A percentile compares a stretch with the other conserved stretches of the same genome.
These are phyloP conservation scores for Solioccasus polychromus DNA, from an alignment of 768 basidiomycete genomes.

Conservation along the genomic window DNA sequence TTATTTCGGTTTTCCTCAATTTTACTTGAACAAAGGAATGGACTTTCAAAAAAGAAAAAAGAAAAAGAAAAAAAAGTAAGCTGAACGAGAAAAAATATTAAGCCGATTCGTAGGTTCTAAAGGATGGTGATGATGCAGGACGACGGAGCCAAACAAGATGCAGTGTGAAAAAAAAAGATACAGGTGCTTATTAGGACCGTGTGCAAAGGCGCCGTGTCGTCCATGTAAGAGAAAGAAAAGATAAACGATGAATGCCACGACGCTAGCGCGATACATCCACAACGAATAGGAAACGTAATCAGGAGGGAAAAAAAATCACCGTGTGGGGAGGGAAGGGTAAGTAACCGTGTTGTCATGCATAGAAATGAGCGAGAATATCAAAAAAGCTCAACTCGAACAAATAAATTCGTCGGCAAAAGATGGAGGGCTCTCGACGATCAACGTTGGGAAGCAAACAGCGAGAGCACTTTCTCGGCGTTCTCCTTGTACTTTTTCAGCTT, in stretches of 20 bases:
- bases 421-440: conserved; percentile 28
- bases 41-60: too few species aligned
- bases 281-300: conserved; percentile 4
- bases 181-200: conserved; percentile 27
- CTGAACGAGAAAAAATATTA: conserved; percentile 17
- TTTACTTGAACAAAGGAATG: too few species aligned
- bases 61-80: neutral
- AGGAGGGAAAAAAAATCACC: neutral
- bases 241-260: conserved; percentile 14
- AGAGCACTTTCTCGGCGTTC: conserved; percentile 81
- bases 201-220: conserved; percentile 24
- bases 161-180: conserved; percentile 1
- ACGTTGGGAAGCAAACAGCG: conserved; percentile 74
- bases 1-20: too few species aligned
- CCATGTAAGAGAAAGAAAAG: conserved; percentile 16
- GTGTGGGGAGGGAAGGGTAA: conserved; percentile 6
- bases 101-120: conserved; percentile 18
- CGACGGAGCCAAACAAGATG: neutral
- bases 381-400: conserved; percentile 20
- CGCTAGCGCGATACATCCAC: conserved; percentile 24
- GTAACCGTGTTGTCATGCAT: too few species aligned
- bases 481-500: conserved; percentile 87
- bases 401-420: conserved; percentile 1
- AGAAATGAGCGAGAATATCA: conserved; percentile 28
- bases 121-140: neutral